Base-by-base conservation (phyloP, 2,329 filamentous ascomycete species). In the Neonectria faginata region DNA sequence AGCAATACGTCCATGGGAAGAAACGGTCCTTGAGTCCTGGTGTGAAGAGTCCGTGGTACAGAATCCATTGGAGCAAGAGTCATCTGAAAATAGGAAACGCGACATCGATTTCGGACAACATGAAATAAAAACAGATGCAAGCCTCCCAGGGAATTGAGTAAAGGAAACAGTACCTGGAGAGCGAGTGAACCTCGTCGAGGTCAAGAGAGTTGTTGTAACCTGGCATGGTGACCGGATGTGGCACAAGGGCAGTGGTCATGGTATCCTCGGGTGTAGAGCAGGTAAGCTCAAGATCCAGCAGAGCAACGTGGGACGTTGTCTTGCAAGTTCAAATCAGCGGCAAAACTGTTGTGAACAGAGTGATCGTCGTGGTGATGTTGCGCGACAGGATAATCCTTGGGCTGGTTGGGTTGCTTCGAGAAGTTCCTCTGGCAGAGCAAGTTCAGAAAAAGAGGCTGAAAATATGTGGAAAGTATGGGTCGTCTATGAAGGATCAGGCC, bases 101-200 rank as follows among this genome's bases (percentile, higher is more conserved):
- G 56, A 79, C 77, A 79, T 66, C 70, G 74, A 59, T 69, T 69
- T 69, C 60, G 69, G 64, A 59, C 63, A 65, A 77, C 73, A 75
- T 68, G 65, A 72, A 47, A 33, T 62, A 79, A 75, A 75, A 78
- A 60, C 72, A 78, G 74, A 81, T 72, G 76, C 75, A 78, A 75
- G 75, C 68, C 73, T 79, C 78, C 80, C 82, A 79, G 79, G 80
- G 76, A 77, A 78, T 73, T 71, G 76, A 77, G 74, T 71, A 77
- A 81, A 82, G 78, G 78, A 81, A 83, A 83, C 84, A 86, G 81
- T 89, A 89, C 86, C 86, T 89, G 82, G 85, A 82, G 76, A 87
- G 83, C 75, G 84, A 85, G 76, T 86, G 83, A 79, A 86, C 84
- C 79, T 88, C 85, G 78, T 87, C 85, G 80, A 87, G 83, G 76